Evolutionary conservation across 2,329 filamentous ascomycete species (phyloP), one percentile per base, ranked within the genome.

Genomic region (Ophiostoma australiae): DNA sequence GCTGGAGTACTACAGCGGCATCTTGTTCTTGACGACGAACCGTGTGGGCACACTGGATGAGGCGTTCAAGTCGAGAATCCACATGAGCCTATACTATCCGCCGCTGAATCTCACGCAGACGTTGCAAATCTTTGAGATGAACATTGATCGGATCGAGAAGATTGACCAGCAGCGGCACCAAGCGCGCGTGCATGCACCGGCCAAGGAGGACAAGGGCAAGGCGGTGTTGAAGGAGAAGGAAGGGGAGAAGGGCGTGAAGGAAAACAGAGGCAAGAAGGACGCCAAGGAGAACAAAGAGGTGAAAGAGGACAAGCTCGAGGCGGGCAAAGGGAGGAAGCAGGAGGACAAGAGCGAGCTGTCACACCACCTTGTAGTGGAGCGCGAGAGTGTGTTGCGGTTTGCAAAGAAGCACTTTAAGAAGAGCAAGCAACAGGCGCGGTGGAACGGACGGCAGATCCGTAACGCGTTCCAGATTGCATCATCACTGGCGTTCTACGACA

Each of bases 1-100:
- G 0, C 77, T 84, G 0, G 83, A 84, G 74, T 84, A 84, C 76
- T 84, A 83, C 73, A 77, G 77, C 2, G 83, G 83, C 27, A 78
- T 84, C 4, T 74, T 84, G 7, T 84, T 83, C 76, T 77, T 86
- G 4, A 86, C 84, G 0, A 86, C 83, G 10, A 86, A 85, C 76
- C 79, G 83, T 3, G 80, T 84, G 6, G 82, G 82, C 20, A 77
- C 78, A 1, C 80, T 86, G 3, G 84, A 86, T 69, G 82, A 83
- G 70, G 84, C 84, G 0, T 84, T 84, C 76, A 80, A 80, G 75
- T 84, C 82, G 1, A 80, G 83, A 20, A 82, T 84, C 55, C 82
- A 84, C 70, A 73, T 83, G 23, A 80, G 77, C 1, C 76, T 84
- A 0, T 82, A 81, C 77, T 84, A 83, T 71, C 76, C 71, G 13